Conservation (phyloP, 2,329 filamentous ascomycete species). For the Trichophaea hybrida region DNA sequence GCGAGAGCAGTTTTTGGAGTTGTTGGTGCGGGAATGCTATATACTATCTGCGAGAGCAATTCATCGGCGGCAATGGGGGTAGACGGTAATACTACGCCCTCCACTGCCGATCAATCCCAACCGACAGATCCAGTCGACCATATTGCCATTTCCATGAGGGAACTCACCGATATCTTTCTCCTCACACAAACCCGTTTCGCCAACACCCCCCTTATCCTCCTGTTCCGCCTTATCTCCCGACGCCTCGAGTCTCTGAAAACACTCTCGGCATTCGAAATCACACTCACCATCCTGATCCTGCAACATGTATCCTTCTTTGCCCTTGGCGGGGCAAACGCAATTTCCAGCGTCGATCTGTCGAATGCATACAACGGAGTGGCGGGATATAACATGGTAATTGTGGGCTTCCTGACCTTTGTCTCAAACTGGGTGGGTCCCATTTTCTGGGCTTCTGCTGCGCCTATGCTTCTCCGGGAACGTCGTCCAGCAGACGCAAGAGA, state of each 20-base stretch:
- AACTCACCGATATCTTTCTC: conserved; percentile 61
- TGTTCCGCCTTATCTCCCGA: conserved; percentile 50
- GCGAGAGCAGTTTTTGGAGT: conserved; percentile 39
- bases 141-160: conserved; percentile 38
- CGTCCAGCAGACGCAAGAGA: not conserved
- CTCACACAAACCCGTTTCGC: conserved; percentile 74
- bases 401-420: conserved; percentile 70
- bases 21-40: conserved; percentile 31
- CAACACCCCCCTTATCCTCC: conserved; percentile 71
- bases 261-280: conserved; percentile 43
- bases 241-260: conserved; percentile 31
- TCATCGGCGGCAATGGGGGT: too few species aligned
- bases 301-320: conserved; percentile 80
- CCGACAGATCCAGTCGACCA: not conserved
- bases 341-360: conserved; percentile 87
- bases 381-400: conserved; percentile 63
- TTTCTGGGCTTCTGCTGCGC: conserved; percentile 64
- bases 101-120: too few species aligned
- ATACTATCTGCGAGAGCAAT: conserved; percentile 18
- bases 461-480: conserved; percentile 21
- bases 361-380: conserved; percentile 87
- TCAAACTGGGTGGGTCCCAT: conserved; percentile 86
- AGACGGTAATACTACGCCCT: not conserved
- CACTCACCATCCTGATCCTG: conserved; percentile 57
- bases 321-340: conserved; percentile 80